Evolutionary conservation across 441 rosid genomes (phyloP).

Genomic region (Gossypium gossypioides): DNA sequence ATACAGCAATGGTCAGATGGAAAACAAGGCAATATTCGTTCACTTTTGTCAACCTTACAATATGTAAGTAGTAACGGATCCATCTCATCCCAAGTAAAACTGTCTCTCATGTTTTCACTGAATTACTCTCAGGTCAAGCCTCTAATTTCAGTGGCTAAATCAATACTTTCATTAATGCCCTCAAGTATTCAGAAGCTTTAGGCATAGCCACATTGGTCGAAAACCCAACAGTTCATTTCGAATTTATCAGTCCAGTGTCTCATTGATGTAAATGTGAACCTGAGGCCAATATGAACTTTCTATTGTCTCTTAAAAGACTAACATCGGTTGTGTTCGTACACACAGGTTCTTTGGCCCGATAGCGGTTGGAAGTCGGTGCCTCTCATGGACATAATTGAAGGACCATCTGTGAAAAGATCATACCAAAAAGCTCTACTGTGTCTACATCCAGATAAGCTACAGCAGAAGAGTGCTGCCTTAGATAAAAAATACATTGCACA

Average conservation of each 20-base stretch:
- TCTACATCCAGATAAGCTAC: constrained; percentile 91
- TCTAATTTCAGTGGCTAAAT: background rate
- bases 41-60: constrained; percentile 80
- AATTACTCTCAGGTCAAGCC: background rate
- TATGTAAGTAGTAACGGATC: constrained; percentile 46
- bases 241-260: background rate
- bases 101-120: background rate
- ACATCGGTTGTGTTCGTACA: background rate
- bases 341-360: constrained; percentile 83
- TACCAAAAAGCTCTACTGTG: constrained; percentile 85
- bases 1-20: constrained; percentile 75
- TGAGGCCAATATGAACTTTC: background rate
- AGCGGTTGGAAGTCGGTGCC: constrained; percentile 90
- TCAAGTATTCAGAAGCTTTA: background rate
- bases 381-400: constrained; percentile 80
- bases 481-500: constrained; percentile 70
- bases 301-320: background rate
- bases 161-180: background rate
- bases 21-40: constrained; percentile 79
- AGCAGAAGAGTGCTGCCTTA: constrained; percentile 76
- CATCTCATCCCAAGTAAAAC: background rate
- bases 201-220: background rate
- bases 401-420: constrained; percentile 71
- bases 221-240: background rate
- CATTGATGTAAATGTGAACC: background rate